Evolutionary conservation across 257 asterid species (phyloP).

Genomic region (Gentiana macrophylla): DNA sequence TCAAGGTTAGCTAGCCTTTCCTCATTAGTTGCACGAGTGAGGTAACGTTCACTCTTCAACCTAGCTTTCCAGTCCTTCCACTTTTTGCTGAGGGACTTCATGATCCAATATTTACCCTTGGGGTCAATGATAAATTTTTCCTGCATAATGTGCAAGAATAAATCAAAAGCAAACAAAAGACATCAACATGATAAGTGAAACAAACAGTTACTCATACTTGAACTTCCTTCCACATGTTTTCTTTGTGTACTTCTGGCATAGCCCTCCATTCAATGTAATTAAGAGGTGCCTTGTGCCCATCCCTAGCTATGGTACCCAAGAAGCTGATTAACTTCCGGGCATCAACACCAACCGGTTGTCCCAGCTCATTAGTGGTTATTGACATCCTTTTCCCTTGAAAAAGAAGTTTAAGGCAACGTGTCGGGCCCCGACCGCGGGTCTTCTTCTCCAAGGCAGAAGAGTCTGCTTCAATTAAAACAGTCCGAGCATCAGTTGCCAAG

Average conservation of each 20-base stretch:
- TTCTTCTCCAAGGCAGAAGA: constrained; percentile 9
- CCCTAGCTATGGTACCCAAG: constrained; percentile 26
- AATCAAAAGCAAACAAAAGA: not conserved
- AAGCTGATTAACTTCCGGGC: constrained; percentile 22
- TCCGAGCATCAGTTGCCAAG: not conserved
- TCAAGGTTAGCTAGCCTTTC: constrained; percentile 33
- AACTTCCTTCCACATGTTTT: constrained; percentile 28
- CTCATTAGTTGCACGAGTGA: constrained; percentile 26
- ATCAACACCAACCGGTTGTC: constrained; percentile 25
- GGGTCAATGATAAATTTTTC: constrained; percentile 23
- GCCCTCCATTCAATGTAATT: constrained; percentile 28
- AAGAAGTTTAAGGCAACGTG: constrained; percentile 10
- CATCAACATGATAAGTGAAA: not conserved
- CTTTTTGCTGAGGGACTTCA: constrained; percentile 20
- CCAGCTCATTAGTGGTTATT: constrained; percentile 20
- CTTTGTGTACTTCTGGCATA: constrained; percentile 23
- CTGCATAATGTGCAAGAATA: constrained; percentile 14
- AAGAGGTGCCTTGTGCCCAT: constrained; percentile 27
- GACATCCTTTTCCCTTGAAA: constrained; percentile 15
- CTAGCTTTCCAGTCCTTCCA: constrained; percentile 30
- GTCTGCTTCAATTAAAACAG: constrained; percentile 4
- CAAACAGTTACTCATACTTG: constrained; percentile 16
- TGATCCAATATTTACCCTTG: constrained; percentile 19
- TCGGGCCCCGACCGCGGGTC: constrained; percentile 21
- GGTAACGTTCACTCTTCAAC: constrained; percentile 21